These are phyloP conservation scores for Amniculicola lignicola DNA, from an alignment of 495 filamentous ascomycete species.

Conservation along the genomic window DNA sequence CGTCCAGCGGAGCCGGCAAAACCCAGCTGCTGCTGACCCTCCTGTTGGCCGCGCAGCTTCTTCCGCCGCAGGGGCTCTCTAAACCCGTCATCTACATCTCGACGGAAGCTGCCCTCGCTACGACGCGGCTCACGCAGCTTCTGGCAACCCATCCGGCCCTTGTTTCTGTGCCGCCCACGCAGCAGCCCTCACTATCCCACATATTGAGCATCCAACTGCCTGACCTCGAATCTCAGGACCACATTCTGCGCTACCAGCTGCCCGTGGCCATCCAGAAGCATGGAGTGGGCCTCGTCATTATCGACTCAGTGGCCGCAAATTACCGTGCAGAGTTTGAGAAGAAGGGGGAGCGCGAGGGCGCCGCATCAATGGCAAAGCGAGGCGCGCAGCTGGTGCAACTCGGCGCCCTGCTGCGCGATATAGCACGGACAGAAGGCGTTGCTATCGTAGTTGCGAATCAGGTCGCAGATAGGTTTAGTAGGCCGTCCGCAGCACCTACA, in stretches of 20 bases:
- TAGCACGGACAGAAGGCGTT: constrained; percentile 68
- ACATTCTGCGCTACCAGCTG: constrained; percentile 87
- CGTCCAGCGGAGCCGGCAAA: constrained; percentile 78
- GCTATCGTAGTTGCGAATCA: constrained; percentile 93
- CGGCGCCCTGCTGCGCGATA: constrained; percentile 69
- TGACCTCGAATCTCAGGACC: constrained; percentile 92
- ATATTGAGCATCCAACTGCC: constrained; percentile 80
- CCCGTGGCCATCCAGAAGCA: constrained; percentile 76
- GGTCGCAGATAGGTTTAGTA: constrained; percentile 79
- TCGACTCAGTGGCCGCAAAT: constrained; percentile 92
- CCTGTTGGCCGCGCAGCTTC: constrained; percentile 76
- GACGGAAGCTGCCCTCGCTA: constrained; percentile 84
- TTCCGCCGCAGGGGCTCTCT: constrained; percentile 64
- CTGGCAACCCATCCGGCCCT: constrained; percentile 64
- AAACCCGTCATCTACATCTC: constrained; percentile 83
- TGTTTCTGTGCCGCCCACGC: constrained; percentile 41
- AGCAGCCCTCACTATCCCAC: constrained; percentile 61
- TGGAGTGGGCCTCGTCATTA: constrained; percentile 72
- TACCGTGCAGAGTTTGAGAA: constrained; percentile 84
- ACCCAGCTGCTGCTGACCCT: constrained; percentile 88
- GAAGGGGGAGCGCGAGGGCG: constrained; percentile 30
- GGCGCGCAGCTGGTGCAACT: constrained; percentile 68
- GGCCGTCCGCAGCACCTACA: not conserved
- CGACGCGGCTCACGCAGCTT: constrained; percentile 74
- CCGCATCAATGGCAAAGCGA: constrained; percentile 55